Base-by-base conservation (phyloP, 345 rosid species). In the Pistacia vera region DNA sequence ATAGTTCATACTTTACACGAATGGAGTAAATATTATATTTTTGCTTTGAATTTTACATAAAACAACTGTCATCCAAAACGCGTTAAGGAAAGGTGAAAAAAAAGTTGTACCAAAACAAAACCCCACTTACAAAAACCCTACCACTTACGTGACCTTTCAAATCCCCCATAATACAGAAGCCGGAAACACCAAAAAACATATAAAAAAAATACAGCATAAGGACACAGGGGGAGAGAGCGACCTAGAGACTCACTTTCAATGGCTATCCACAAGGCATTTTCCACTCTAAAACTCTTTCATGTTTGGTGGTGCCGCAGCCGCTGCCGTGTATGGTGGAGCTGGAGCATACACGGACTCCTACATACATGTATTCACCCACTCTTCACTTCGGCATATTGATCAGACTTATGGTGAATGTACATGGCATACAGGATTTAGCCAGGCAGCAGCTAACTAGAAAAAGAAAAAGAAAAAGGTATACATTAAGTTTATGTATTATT, bases 401-500 rank as follows among this genome's bases (percentile, higher is more conserved):
- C 6, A 8, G 6, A 6, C 46, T 2, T 22, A 8, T 28, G 2
- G 28, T 17, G 13, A 25, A 35, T 66, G 48, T n/a, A 18, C 35
- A 48, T 13, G 84, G 84, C 84, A 81, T 64, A 54, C 84, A 62
- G 84, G 81, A 44, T 75, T 73, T 78, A 66, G 77, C 81, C 81
- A 82, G 84, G 84, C 84, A 78, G 68, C 62, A 78, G 68, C 62
- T 38, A 17, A 63, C 62, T 38, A 70, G 49, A 35, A 46, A 59
- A 54, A 70, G 46, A 33, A 57, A 66, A 36, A 14, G 2, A n/a
- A 38, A 2, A 35, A 16, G 44, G 25, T 63, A 44, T 62, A 49
- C 7, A 8, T 7, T 60, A 4, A n/a, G 25, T 59, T 59, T 46
- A 18, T 46, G 20, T 22, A 67, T 67, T 38, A n/a, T 44, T n/a